Base-by-base conservation (phyloP, 352 stramenopile genomes). In the Peronosclerospora sorghi region DNA sequence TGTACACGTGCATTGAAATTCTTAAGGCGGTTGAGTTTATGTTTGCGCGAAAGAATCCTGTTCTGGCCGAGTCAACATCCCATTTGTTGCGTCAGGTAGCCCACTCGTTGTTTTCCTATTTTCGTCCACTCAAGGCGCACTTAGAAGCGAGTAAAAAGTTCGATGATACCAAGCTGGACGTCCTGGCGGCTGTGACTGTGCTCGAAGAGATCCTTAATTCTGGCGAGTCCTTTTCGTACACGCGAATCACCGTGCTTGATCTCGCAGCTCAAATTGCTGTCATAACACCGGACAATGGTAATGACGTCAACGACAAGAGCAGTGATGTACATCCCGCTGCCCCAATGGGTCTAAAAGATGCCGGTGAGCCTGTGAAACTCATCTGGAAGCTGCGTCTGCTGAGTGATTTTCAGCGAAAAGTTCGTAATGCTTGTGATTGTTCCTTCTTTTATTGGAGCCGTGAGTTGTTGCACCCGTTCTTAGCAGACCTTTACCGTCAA, bases 371-470 rank as follows among this genome's bases (percentile, higher is more conserved):
- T 15, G 59, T 86, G 20, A 87, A 86, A 41, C 47, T 89, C 13
- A 85, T 91, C 29, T 89, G 81, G 68, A 87, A 88, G 48, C 56
- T 96, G 35, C 68, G 72, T 13, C 45, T 96, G 24, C 53, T 96
- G 35, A 86, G 74, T 44, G 82, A 90, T 49, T 95, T 95, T 47
- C 86, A 96, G 50, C 72, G 79, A 7, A 81, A 83, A 35, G 81
- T 97, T 34, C 59, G 70, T 13, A 68, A 63, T 29, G 84, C 77
- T 2, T 96, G 86, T 52, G 85, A 96, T 56, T 96, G 82, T 51
- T 94, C 83, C 6, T 95, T 96, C 52, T 84, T 97, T 24, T 96
- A 96, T 59, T 97, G 90, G 75, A 92, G 87, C 48, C 73, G 76
- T 2, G 86, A 97, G 57, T 47, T 96, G 14, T 55, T 96, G 13